Evolutionary conservation across 768 basidiomycete genomes (phyloP).

Genomic region (Pisolithus orientalis): DNA sequence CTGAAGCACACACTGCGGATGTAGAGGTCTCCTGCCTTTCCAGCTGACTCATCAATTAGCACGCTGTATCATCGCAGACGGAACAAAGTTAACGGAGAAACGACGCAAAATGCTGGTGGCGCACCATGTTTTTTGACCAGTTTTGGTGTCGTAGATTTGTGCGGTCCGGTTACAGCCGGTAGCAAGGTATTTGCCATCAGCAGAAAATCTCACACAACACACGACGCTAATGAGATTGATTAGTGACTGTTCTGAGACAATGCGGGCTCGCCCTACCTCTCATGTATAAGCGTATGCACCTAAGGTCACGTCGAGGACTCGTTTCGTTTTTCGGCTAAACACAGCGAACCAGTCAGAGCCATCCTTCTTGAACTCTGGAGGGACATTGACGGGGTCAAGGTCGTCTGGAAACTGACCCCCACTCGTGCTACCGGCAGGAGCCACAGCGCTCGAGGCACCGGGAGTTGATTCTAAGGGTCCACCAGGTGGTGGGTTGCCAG

Average conservation of each 20-base stretch:
- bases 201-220: slow-evolving; percentile 91
- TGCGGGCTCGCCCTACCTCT: slow-evolving; percentile 50
- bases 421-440: slow-evolving; percentile 22
- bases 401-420: slow-evolving; percentile 29
- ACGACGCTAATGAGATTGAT: slow-evolving; percentile 47
- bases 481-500: slow-evolving; percentile 27
- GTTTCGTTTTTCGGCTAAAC: slow-evolving; percentile 77
- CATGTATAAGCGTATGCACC: slow-evolving; percentile 85
- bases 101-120: slow-evolving; percentile 17
- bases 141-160: slow-evolving; percentile 91
- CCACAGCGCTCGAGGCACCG: slow-evolving; percentile 15
- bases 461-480: slow-evolving; percentile 20
- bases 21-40: slow-evolving; percentile 77
- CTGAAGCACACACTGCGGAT: slow-evolving; percentile 81
- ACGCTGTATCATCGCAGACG: slow-evolving; percentile 39
- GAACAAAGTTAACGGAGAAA: slow-evolving; percentile 6
- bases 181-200: slow-evolving; percentile 87
- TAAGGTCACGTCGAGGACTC: slow-evolving; percentile 72
- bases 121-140: slow-evolving; percentile 79
- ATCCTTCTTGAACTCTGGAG: slow-evolving; percentile 43
- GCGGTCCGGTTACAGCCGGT: slow-evolving; percentile 96
- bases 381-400: slow-evolving; percentile 29
- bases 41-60: slow-evolving; percentile 69
- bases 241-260: not conserved
- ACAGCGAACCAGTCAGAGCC: slow-evolving; percentile 86